A percentile compares a stretch with the other conserved stretches of the same genome.
These are phyloP conservation scores for Margaritispora aquatica DNA, from an alignment of 495 filamentous ascomycete species.

Conservation along the genomic window DNA sequence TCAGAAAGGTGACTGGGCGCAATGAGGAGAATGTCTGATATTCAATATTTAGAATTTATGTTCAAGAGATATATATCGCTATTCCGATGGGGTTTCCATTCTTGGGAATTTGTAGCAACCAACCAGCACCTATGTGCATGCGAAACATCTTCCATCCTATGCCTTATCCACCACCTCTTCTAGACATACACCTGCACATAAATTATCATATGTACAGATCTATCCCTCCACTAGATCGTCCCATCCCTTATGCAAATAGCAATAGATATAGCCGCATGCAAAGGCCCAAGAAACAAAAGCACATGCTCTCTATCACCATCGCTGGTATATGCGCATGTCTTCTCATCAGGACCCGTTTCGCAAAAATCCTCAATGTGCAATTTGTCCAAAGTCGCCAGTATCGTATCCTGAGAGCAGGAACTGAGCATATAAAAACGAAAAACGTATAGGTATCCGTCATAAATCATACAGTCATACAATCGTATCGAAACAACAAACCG, in stretches of 20 bases:
- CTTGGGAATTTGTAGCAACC: no score
- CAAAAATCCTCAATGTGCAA: slow-evolving; percentile 5
- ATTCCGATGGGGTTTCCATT: slow-evolving; percentile 2
- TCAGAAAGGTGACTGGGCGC: neutral
- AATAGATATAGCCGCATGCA: slow-evolving; percentile 10
- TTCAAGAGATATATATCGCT: neutral
- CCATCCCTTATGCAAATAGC: slow-evolving; percentile 7
- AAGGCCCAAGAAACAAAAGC: slow-evolving; percentile 6
- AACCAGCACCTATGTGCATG: no score
- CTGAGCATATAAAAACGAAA: neutral
- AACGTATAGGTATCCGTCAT: slow-evolving; percentile 20
- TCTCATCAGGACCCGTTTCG: neutral
- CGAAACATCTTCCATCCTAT: neutral
- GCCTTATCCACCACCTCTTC: neutral
- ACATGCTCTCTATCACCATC: slow-evolving; percentile 17
- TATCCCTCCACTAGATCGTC: neutral
- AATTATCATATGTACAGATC: neutral
- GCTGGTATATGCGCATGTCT: slow-evolving; percentile 20
- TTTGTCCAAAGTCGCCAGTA: slow-evolving; percentile 6
- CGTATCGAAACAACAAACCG: slow-evolving; percentile 21
- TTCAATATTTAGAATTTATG: neutral
- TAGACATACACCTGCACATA: neutral
- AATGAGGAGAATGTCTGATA: neutral
- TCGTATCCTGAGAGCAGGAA: neutral
- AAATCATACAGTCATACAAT: slow-evolving; percentile 27